Evolutionary conservation across 2,329 filamentous ascomycete species (phyloP).

Genomic region (Shiraia sp.): DNA sequence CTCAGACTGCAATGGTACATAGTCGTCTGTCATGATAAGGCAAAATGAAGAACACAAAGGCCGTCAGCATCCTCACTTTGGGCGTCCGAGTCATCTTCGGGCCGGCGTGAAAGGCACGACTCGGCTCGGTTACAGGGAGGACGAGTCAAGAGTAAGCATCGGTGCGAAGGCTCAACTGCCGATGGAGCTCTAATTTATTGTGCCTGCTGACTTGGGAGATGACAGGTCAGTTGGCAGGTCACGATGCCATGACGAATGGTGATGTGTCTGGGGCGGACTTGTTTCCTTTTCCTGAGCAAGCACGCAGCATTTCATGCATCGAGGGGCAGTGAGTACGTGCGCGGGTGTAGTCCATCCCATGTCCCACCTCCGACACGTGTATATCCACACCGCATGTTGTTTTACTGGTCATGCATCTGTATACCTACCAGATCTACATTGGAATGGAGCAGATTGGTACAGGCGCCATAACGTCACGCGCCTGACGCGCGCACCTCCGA

Average conservation of each 20-base stretch:
- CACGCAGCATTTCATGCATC: slow-evolving; percentile 1
- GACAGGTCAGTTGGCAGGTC: slow-evolving; percentile 10
- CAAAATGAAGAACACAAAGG: no score
- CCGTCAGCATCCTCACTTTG: no score
- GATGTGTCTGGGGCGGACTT: slow-evolving; percentile 2
- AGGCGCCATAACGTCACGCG: no score
- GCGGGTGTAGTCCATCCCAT: slow-evolving; percentile 5
- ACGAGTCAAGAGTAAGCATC: no score
- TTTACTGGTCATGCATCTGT: slow-evolving; percentile 2
- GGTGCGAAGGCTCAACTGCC: no score
- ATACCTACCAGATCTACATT: slow-evolving; percentile 2
- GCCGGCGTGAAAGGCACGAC: no score
- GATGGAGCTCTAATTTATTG: not conserved
- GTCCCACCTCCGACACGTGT: slow-evolving; percentile 30
- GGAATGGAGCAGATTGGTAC: no score
- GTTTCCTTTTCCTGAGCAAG: slow-evolving; percentile 1
- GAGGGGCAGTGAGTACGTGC: not conserved
- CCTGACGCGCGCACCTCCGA: no score
- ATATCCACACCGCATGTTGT: slow-evolving; percentile 26
- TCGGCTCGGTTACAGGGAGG: no score
- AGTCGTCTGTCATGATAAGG: no score
- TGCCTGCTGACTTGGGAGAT: not conserved
- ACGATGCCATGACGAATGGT: not conserved
- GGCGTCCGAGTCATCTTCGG: no score
- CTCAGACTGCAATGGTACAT: no score